These are phyloP conservation scores for Saccharomycopsis microspora DNA, from an alignment of 805 yeast species.

Conservation along the genomic window DNA sequence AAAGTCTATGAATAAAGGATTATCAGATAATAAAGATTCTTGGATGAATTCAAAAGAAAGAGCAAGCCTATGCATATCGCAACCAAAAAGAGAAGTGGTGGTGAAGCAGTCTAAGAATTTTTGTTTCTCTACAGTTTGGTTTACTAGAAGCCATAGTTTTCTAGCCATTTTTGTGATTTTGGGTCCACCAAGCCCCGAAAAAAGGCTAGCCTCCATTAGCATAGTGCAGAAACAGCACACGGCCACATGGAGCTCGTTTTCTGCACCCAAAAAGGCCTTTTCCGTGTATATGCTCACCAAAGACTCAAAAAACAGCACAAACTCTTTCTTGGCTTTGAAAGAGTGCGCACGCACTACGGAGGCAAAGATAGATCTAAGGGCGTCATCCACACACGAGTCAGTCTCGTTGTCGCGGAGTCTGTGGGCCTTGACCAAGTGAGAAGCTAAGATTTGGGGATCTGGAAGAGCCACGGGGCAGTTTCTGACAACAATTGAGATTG, in stretches of 20 bases:
- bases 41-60: too few species aligned
- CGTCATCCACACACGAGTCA: not conserved
- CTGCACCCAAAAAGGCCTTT: too few species aligned
- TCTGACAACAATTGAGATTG: constrained; percentile 5
- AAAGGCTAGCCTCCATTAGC: too few species aligned
- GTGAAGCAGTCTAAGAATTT: not conserved
- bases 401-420: not conserved
- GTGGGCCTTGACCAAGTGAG: constrained; percentile 3
- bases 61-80: too few species aligned
- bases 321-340: not conserved
- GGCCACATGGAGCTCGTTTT: too few species aligned
- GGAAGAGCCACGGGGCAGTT: constrained; percentile 6
- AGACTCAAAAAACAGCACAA: not conserved
- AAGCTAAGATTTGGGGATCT: constrained; percentile 2
- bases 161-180: not conserved
- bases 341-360: not conserved
- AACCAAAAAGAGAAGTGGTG: too few species aligned
- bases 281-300: too few species aligned
- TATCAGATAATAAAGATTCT: too few species aligned
- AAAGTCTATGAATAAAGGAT: too few species aligned
- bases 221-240: too few species aligned
- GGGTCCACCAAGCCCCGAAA: too few species aligned
- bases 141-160: constrained; percentile 12
- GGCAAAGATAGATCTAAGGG: not conserved
- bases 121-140: not conserved